phyloP scores from a whole-genome alignment of 176 grass and related monocot genomes.

The Cenchrus americanus region DNA sequence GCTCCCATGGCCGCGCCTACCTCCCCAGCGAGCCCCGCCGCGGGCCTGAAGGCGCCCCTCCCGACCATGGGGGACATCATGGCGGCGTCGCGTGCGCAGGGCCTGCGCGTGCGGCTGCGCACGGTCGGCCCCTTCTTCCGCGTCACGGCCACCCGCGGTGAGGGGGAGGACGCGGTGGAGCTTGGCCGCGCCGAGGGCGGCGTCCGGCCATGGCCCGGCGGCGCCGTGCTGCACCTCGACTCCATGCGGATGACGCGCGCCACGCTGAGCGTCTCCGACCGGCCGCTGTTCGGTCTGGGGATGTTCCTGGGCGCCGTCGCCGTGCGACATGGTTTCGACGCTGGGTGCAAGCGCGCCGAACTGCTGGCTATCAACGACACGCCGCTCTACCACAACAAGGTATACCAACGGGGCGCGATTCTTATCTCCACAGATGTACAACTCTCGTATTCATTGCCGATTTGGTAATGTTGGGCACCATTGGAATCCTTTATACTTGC shows the following conservation, averaged over 20 bases:
- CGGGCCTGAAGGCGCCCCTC: constrained; percentile 12
- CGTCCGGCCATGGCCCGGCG: constrained; percentile 64
- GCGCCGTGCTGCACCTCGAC: constrained; percentile 75
- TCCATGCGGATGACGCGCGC: constrained; percentile 76
- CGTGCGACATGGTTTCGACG: constrained; percentile 81
- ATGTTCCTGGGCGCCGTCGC: constrained; percentile 85
- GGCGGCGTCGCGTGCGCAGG: constrained; percentile 60
- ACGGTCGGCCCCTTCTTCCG: constrained; percentile 80
- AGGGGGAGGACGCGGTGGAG: constrained; percentile 32
- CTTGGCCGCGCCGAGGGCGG: constrained; percentile 78
- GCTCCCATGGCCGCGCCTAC: too few relatives aligned
- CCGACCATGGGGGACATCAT: constrained; percentile 83
- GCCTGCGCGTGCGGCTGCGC: constrained; percentile 57
- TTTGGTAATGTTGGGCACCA: background rate
- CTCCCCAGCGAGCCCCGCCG: constrained; percentile 7
- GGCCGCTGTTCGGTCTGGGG: constrained; percentile 81
- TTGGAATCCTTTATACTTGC: background rate
- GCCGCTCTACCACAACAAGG: constrained; percentile 80
- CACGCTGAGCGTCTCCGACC: constrained; percentile 51
- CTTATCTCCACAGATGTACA: background rate
- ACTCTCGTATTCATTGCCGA: background rate
- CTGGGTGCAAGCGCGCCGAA: constrained; percentile 73
- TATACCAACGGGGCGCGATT: constrained; percentile 4
- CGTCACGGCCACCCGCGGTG: constrained; percentile 43
- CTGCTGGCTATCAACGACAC: constrained; percentile 93